phyloP scores from a whole-genome alignment of 2,329 filamentous ascomycete genomes.

The Colletotrichum cereale region DNA sequence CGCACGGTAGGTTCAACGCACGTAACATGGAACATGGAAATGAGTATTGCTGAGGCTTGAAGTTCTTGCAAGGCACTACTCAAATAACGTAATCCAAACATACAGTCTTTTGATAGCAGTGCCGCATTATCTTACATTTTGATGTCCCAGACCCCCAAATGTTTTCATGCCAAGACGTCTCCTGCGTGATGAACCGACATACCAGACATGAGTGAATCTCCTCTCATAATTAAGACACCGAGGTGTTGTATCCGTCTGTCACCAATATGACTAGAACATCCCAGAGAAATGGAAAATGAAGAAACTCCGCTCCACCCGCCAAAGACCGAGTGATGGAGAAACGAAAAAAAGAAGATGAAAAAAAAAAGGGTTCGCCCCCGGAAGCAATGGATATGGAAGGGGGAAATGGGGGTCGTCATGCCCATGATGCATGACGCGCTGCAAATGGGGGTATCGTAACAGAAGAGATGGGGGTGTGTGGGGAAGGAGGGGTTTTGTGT shows the following conservation, averaged over 20 bases:
- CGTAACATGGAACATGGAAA: too few species aligned
- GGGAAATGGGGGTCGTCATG: constrained; percentile 9
- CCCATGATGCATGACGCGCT: constrained; percentile 25
- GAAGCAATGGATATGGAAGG: constrained; percentile 11
- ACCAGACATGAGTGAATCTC: constrained; percentile 11
- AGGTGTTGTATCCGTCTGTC: not conserved
- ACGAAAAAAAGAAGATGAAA: too few species aligned
- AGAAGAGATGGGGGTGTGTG: constrained; percentile 29
- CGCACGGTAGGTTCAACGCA: not conserved
- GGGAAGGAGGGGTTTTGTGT: not conserved
- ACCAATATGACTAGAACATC: constrained; percentile 18
- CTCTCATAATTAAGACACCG: constrained; percentile 3
- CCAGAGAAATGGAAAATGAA: not conserved
- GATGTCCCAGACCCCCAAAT: not conserved
- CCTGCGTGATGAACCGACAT: not conserved
- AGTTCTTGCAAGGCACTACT: not conserved
- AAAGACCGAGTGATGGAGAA: not conserved
- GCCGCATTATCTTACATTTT: not conserved
- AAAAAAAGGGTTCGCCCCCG: not conserved
- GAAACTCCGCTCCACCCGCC: not conserved
- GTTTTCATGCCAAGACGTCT: not conserved
- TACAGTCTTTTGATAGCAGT: constrained; percentile 2
- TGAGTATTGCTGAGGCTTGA: not conserved
- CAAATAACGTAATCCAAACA: not conserved
- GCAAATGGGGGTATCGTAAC: constrained; percentile 41